Base-by-base conservation (phyloP, 345 rosid species). In the Stellera chamaejasme region DNA sequence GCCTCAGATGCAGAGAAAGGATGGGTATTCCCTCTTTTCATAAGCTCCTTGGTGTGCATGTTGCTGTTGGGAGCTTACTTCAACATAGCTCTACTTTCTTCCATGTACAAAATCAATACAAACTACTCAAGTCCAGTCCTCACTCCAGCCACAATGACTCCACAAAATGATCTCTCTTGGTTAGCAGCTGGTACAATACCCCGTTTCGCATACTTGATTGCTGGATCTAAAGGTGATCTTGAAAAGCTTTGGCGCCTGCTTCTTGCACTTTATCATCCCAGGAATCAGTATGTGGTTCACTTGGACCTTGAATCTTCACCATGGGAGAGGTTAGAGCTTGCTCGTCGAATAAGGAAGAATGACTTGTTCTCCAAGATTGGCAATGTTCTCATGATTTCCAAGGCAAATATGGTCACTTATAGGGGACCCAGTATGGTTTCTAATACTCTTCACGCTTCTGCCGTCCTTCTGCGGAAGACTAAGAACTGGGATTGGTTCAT, bases 281-380 rank as follows among this genome's bases (percentile, higher is more conserved):
- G 90, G 73, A 91, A 88, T 64, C 91, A 85, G 73, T 91, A 91
- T 48, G 69, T 75, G n/a, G 69, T 85, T 36, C 98, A 91, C 66
- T 66, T 91, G 49, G 98, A 91, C 66, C 73, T 79, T 56, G 94
- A 86, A 73, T 94, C 92, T 11, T 60, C 87, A 0, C 72, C 60
- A 43, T 82, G 71, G 72, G 98, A 91, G 72, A 80, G 98, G 50
- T 14, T 82, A 51, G 87, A 80, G 73, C 71, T 91, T 27, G 72
- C 73, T 10, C 64, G 60, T 61, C 85, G 81, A 73, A 77, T 80
- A 2, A 66, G 56, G 51, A 74, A 45, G 13, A 80, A 82, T 63
- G 63, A 63, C 10, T 56, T 79, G 55, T 91, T 82, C 42, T 59
- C 51, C 48, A 55, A 75, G 48, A 73, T 87, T 6, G 94, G 85